These are phyloP conservation scores for Phytomonas serpens DNA, from an alignment of 208 protist genomes.

Conservation along the genomic window DNA sequence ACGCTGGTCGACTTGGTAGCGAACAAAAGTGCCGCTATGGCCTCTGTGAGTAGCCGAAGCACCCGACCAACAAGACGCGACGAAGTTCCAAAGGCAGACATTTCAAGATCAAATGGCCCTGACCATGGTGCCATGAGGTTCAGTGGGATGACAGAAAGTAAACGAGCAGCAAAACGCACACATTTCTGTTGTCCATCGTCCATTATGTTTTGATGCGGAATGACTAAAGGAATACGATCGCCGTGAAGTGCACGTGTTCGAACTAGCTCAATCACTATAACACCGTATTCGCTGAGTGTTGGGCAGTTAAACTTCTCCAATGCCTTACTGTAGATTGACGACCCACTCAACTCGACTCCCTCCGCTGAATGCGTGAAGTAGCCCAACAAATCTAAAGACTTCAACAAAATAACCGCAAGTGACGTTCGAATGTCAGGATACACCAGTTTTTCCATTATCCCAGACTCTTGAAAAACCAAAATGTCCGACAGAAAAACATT, in stretches of 20 bases:
- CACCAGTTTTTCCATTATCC: constrained; percentile 10
- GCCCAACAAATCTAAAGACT: constrained; percentile 83
- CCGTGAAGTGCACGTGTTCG: constrained; percentile 57
- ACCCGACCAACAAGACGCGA: constrained; percentile 60
- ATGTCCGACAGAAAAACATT: constrained; percentile 56
- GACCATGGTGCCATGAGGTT: constrained; percentile 58
- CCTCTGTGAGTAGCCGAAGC: constrained; percentile 67
- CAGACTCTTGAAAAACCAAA: constrained; percentile 35
- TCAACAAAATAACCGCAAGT: constrained; percentile 53
- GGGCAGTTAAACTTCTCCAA: constrained; percentile 49
- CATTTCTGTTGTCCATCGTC: constrained; percentile 17
- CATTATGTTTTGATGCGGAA: neutral
- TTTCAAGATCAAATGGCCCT: constrained; percentile 72
- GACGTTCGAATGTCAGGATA: constrained; percentile 35
- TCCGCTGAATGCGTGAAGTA: constrained; percentile 81
- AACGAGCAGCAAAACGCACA: constrained; percentile 61
- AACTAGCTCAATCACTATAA: constrained; percentile 80
- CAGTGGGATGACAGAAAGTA: constrained; percentile 76
- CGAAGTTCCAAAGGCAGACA: constrained; percentile 73
- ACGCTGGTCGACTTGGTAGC: constrained; percentile 30
- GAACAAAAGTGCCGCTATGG: constrained; percentile 54
- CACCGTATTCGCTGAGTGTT: constrained; percentile 73
- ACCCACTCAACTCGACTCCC: constrained; percentile 36
- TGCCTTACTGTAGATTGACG: constrained; percentile 50
- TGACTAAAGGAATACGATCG: constrained; percentile 30